Percentiles rank a stretch among this genome's conserved stretches.
Conservation (phyloP, 2,329 filamentous ascomycete genomes). For the Tolypocladium tundrense region DNA sequence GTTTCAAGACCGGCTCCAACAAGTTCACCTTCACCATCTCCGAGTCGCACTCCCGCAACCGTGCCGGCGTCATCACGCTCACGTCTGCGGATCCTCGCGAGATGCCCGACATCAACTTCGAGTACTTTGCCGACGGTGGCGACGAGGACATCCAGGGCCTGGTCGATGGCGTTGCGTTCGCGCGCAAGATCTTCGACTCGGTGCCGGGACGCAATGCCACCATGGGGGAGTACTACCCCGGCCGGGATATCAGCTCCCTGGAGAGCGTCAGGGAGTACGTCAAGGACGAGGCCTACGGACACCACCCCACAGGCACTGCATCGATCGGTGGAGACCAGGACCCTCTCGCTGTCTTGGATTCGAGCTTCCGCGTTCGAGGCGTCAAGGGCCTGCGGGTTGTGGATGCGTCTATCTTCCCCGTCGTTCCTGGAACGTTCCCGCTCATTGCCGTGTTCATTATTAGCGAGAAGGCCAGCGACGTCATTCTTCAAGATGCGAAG, state of each 20-base stretch:
- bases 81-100: constrained; percentile 51
- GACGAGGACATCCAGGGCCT: constrained; percentile 31
- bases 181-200: constrained; percentile 27
- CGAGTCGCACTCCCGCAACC: constrained; percentile 44
- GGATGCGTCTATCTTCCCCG: constrained; percentile 44
- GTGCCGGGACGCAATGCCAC: neutral
- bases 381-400: constrained; percentile 48
- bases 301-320: constrained; percentile 46
- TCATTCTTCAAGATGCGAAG: constrained; percentile 17
- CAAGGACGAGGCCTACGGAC: constrained; percentile 36
- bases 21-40: constrained; percentile 23
- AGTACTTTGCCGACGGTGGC: constrained; percentile 39
- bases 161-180: constrained; percentile 34
- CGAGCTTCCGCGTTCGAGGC: constrained; percentile 45
- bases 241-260: constrained; percentile 4
- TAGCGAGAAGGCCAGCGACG: constrained; percentile 43
- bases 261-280: constrained; percentile 10
- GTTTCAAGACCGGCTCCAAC: neutral
- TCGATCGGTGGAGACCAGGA: constrained; percentile 46
- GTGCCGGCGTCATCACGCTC: constrained; percentile 51
- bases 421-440: constrained; percentile 2
- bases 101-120: constrained; percentile 52
- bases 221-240: neutral
- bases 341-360: constrained; percentile 45
- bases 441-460: constrained; percentile 39